These are phyloP conservation scores for Globisporangium perplexum DNA, from an alignment of 352 stramenopile species.

Conservation along the genomic window DNA sequence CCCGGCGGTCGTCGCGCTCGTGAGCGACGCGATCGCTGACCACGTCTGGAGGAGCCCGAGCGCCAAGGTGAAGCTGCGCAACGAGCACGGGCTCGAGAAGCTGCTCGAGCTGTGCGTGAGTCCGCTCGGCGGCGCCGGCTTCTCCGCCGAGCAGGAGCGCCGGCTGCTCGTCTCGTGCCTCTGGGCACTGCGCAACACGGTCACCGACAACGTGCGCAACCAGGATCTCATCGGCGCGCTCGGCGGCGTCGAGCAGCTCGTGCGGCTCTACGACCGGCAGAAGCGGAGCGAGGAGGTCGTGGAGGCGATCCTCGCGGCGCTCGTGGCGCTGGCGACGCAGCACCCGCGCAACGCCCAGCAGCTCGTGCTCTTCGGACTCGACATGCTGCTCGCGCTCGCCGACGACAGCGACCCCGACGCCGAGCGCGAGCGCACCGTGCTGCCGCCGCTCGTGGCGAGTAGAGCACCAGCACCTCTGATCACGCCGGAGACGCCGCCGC, in stretches of 20 bases:
- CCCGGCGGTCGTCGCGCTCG: constrained; percentile 55
- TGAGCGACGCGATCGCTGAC: constrained; percentile 74
- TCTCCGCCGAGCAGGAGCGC: constrained; percentile 16
- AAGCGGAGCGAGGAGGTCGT: constrained; percentile 46
- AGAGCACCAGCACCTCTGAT: neutral
- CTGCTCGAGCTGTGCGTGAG: constrained; percentile 44
- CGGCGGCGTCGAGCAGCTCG: constrained; percentile 39
- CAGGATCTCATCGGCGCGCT: constrained; percentile 56
- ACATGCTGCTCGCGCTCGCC: constrained; percentile 54
- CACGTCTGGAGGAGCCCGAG: constrained; percentile 64
- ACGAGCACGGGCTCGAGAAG: constrained; percentile 60
- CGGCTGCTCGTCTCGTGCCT: constrained; percentile 52
- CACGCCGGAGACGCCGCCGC: constrained; percentile 11
- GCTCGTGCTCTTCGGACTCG: constrained; percentile 50
- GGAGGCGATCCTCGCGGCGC: constrained; percentile 46
- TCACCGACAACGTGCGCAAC: constrained; percentile 51
- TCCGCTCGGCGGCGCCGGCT: constrained; percentile 3
- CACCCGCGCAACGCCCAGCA: constrained; percentile 59
- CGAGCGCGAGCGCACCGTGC: constrained; percentile 15
- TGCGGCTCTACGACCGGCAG: constrained; percentile 36
- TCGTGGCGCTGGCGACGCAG: constrained; percentile 48
- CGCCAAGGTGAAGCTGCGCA: constrained; percentile 51
- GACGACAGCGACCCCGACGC: constrained; percentile 12
- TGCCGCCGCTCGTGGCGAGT: constrained; percentile 7
- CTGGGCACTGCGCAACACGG: constrained; percentile 58